A percentile compares a stretch with the other conserved stretches of the same genome.
phyloP scores from a whole-genome alignment of 2,329 filamentous ascomycete species.

The Stachybotrys echinatus region DNA sequence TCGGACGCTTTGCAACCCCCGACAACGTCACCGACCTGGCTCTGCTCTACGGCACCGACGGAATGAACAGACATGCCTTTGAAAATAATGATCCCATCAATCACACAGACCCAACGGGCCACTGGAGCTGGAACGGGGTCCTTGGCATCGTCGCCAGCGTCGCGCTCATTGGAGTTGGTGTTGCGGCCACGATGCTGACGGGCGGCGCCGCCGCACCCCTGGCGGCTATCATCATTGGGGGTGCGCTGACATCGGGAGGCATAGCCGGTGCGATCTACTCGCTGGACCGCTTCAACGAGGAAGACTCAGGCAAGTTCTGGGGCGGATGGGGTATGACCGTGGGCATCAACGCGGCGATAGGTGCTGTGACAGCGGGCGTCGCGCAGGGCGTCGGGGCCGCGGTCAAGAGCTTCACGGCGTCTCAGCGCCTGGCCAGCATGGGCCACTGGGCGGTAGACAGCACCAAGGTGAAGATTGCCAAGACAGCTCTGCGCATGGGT shows the following conservation, averaged over 20 bases:
- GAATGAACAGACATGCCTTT: slow-evolving; percentile 5
- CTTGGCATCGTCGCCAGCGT: slow-evolving; percentile 3
- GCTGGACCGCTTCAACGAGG: neutral
- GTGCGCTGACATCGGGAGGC: neutral
- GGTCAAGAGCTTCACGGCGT: too few relatives aligned
- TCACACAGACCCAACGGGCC: slow-evolving; percentile 5
- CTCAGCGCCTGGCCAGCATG: too few relatives aligned
- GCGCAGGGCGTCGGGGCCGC: too few relatives aligned
- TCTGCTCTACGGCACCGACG: slow-evolving; percentile 1
- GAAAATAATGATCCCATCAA: slow-evolving; percentile 8
- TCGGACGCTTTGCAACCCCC: slow-evolving; percentile 5
- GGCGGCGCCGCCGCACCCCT: slow-evolving; percentile 1
- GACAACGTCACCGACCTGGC: slow-evolving; percentile 3
- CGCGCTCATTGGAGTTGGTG: neutral
- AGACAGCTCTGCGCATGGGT: too few relatives aligned
- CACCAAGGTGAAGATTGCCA: too few relatives aligned
- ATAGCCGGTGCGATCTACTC: slow-evolving; percentile 1
- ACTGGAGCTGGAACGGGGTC: slow-evolving; percentile 1
- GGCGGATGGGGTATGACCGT: neutral
- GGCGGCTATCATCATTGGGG: neutral
- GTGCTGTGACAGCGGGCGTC: neutral
- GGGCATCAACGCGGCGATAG: neutral
- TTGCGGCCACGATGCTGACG: slow-evolving; percentile 1
- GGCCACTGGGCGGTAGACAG: too few relatives aligned
- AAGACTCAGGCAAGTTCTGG: neutral